Evolutionary conservation across 176 grass and related monocot genomes (phyloP), one percentile per base, ranked within the genome.

Genomic region (Musa acuminata): DNA sequence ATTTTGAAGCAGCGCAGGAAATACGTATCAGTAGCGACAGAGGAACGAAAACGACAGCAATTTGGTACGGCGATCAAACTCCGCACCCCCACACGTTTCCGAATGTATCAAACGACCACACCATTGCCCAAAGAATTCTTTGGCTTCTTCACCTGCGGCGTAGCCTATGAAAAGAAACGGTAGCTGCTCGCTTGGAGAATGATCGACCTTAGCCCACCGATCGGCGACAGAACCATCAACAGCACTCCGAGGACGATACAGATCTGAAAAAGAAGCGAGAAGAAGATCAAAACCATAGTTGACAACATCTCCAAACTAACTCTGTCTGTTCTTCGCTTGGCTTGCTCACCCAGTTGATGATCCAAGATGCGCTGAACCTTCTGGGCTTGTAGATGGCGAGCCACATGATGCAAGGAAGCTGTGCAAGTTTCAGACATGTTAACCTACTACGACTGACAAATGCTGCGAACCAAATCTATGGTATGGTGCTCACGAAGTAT

Each of bases 381-480:
- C 13, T 50, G 2, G 67, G 67, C 29, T 69, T 69, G 27, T 50
- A n/a, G 67, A 69, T 69, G 1, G 67, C 67, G 49, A 69, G 67
- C 67, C 67, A 69, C 67, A 69, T 69, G 24, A 69, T 69, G 67
- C 67, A 69, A 19, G 67, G 67, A 69, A 69, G 67, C 67, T 69
- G 35, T 9, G 35, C 0, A 50, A 69, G 8, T 14, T 60, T 60
- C 57, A 60, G n/a, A 60, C 17, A 60, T 3, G n/a, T n/a, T 14
- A 60, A n/a, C 17, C 55, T 17, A 57, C 13, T 16, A 2, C 5
- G 2, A 57, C 13, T 5, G 55, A 57, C 5, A 1, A 17, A 20
- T 60, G 35, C 67, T 69, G 3, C 0, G 0, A 43, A 43, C 35
- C 35, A 6, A 43, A 43, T 43, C 35, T 43, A 6, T 43, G 35